These are phyloP conservation scores for Erodium chrysanthum DNA, from an alignment of 441 rosid genomes.

Conservation along the genomic window DNA sequence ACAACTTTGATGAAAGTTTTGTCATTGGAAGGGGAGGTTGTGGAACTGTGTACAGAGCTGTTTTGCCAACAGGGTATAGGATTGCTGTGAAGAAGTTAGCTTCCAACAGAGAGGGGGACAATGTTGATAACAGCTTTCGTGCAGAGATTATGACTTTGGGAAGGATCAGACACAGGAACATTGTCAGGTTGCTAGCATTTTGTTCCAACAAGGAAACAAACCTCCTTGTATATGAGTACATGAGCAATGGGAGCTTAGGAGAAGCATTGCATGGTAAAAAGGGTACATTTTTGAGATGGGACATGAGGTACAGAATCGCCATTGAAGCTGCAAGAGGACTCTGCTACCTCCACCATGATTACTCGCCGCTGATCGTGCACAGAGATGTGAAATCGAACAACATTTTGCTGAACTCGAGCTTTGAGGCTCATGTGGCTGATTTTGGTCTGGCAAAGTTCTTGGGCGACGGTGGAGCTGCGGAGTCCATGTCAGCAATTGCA, in stretches of 20 bases:
- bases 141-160: conserved; percentile 89
- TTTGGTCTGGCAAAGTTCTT: conserved; percentile 91
- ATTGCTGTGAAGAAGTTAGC: conserved; percentile 71
- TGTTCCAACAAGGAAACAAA: conserved; percentile 71
- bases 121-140: conserved; percentile 67
- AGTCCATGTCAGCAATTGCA: conserved; percentile 88
- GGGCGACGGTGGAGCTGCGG: conserved; percentile 76
- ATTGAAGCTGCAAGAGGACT: conserved; percentile 96
- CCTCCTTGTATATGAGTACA: conserved; percentile 77
- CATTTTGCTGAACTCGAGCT: conserved; percentile 69
- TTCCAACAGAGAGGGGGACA: conserved; percentile 70
- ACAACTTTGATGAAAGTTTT: conserved; percentile 67
- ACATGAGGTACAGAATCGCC: conserved; percentile 64
- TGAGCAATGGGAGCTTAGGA: conserved; percentile 80
- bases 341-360: conserved; percentile 83
- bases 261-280: conserved; percentile 65
- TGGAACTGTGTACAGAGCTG: conserved; percentile 83
- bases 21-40: conserved; percentile 78
- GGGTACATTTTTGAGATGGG: conserved; percentile 54
- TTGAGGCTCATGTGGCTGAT: conserved; percentile 94
- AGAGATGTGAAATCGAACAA: conserved; percentile 90
- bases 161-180: conserved; percentile 82
- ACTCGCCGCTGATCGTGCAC: conserved; percentile 83
- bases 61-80: conserved; percentile 58
- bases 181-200: conserved; percentile 81